A percentile compares a stretch with the other conserved stretches of the same genome.
Conservation (phyloP, 2,329 filamentous ascomycete genomes). For the Aspergillus sp. region DNA sequence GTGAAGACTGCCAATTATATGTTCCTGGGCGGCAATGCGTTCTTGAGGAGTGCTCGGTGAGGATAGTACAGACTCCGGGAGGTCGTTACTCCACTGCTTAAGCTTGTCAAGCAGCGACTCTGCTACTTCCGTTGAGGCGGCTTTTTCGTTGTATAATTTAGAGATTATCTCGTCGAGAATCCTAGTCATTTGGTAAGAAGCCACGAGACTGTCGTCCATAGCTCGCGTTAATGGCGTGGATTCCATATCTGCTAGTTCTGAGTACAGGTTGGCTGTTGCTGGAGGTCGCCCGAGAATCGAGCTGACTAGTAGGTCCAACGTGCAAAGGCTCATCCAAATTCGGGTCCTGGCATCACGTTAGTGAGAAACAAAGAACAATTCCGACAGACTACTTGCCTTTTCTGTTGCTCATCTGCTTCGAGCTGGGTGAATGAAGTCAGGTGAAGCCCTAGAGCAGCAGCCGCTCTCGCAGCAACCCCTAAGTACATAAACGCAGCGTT, state of each 20-base stretch:
- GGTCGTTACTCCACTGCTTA: conserved; percentile 46
- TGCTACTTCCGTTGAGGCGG: conserved; percentile 32
- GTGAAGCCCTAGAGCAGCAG: conserved; percentile 58
- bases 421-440: conserved; percentile 35
- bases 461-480: conserved; percentile 58
- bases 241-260: conserved; percentile 22
- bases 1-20: conserved; percentile 52
- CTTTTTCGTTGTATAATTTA: conserved; percentile 43
- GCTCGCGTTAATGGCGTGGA: conserved; percentile 21
- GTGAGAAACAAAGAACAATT: background rate
- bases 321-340: conserved; percentile 50
- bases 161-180: conserved; percentile 49
- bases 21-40: conserved; percentile 27
- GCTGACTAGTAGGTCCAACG: conserved; percentile 49
- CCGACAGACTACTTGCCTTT: conserved; percentile 15
- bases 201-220: conserved; percentile 35
- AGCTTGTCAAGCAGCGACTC: conserved; percentile 45
- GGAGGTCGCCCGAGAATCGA: conserved; percentile 50
- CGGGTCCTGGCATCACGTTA: conserved; percentile 32
- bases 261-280: conserved; percentile 28
- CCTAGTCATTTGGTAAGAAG: conserved; percentile 44
- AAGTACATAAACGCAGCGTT: conserved; percentile 65
- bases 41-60: conserved; percentile 19
- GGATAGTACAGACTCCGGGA: conserved; percentile 39
- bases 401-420: conserved; percentile 16